Evolutionary conservation across 768 basidiomycete genomes (phyloP).

Genomic region (Panaeolus papilionaceus): DNA sequence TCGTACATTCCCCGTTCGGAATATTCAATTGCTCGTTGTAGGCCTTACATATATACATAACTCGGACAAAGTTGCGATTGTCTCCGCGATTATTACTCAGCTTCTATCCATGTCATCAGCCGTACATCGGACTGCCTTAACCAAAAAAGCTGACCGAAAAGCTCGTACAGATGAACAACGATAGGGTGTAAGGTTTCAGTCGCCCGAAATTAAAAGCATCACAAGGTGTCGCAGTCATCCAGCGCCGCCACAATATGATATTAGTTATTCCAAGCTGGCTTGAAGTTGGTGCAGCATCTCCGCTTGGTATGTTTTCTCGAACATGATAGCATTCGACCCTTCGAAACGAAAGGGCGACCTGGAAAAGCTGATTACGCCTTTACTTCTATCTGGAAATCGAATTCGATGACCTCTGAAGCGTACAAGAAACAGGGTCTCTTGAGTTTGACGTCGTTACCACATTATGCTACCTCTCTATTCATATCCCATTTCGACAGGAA

Average conservation of each 20-base stretch:
- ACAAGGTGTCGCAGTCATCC: not conserved
- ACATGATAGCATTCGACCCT: not conserved
- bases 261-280: not conserved
- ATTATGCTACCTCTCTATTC: not conserved
- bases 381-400: not conserved
- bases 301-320: not conserved
- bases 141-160: not conserved
- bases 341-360: not conserved
- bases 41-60: not conserved
- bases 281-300: not conserved
- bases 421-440: not conserved
- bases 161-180: not conserved
- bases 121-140: not conserved
- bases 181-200: constrained; percentile 7
- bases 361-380: not conserved
- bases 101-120: constrained; percentile 1
- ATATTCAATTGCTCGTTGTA: constrained; percentile 11
- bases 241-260: constrained; percentile 2
- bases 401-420: not conserved
- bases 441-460: not conserved
- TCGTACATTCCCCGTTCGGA: constrained; percentile 17
- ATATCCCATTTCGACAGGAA: not conserved
- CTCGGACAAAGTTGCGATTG: constrained; percentile 9
- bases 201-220: constrained; percentile 6
- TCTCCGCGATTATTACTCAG: not conserved